Conservation (phyloP, 192 early-diverging fungal species). For the Coemansia sp. region DNA sequence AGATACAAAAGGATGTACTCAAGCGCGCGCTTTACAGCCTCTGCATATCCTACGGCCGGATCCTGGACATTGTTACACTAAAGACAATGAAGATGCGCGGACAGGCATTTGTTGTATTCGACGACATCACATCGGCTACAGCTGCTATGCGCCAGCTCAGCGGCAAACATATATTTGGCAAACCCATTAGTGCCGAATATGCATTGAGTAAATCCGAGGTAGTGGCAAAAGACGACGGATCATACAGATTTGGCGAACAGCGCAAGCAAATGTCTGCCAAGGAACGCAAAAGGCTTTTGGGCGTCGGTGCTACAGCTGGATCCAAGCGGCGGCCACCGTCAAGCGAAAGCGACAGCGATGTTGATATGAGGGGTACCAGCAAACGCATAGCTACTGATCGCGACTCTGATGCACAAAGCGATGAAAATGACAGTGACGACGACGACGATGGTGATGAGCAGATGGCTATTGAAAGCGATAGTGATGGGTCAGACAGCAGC, state of each 20-base stretch:
- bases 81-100: slow-evolving; percentile 84
- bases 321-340: slow-evolving; percentile 27
- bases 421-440: slow-evolving; percentile 1
- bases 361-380: neutral
- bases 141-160: slow-evolving; percentile 83
- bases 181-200: slow-evolving; percentile 58
- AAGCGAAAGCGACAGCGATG: slow-evolving; percentile 8
- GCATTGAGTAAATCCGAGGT: slow-evolving; percentile 46
- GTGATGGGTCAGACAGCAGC: slow-evolving; percentile 13
- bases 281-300: slow-evolving; percentile 36
- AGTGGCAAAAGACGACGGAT: slow-evolving; percentile 35
- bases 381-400: neutral
- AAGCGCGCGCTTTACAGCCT: slow-evolving; percentile 89
- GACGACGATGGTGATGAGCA: slow-evolving; percentile 14
- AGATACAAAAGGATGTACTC: slow-evolving; percentile 68
- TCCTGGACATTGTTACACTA: slow-evolving; percentile 84
- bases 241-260: slow-evolving; percentile 30
- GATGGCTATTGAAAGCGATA: slow-evolving; percentile 20
- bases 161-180: slow-evolving; percentile 84
- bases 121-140: slow-evolving; percentile 81
- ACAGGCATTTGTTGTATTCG: slow-evolving; percentile 92
- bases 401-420: neutral
- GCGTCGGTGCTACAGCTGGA: slow-evolving; percentile 10
- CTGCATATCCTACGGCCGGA: slow-evolving; percentile 83
- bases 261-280: slow-evolving; percentile 40